Percentiles rank a stretch among this genome's conserved stretches.
Evolutionary conservation across 495 filamentous ascomycete species (phyloP).

Genomic region (Neurospora sp.): DNA sequence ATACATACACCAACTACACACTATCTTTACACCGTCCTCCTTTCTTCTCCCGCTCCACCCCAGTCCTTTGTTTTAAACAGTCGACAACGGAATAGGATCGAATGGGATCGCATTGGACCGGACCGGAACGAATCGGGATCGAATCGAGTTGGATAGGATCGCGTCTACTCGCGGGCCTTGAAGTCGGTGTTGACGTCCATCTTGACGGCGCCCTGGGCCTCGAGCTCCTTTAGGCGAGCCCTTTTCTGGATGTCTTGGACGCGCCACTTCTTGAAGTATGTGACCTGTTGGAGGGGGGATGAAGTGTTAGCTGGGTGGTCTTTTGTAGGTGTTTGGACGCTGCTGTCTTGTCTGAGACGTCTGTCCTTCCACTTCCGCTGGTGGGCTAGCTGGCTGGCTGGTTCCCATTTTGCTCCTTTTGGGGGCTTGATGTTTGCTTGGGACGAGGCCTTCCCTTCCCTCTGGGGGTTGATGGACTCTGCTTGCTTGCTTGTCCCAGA

Average conservation of each 20-base stretch:
- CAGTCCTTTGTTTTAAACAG: not conserved
- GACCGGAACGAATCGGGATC: not conserved
- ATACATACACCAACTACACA: not conserved
- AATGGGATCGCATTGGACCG: too few species aligned
- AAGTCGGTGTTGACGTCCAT: conserved; percentile 33
- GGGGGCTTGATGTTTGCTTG: not conserved
- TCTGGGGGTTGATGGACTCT: not conserved
- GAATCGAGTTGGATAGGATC: not conserved
- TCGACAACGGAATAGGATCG: too few species aligned
- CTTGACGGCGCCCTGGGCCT: conserved; percentile 65
- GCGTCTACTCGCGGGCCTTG: not conserved
- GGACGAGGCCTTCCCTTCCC: too few species aligned
- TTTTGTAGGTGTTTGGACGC: not conserved
- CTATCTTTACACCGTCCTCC: not conserved
- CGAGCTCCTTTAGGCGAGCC: conserved; percentile 64
- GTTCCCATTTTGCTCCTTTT: not conserved
- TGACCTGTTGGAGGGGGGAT: conserved; percentile 49
- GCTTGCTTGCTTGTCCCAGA: not conserved
- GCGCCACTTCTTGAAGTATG: conserved; percentile 93
- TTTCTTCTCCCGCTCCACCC: not conserved
- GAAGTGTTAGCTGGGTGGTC: not conserved
- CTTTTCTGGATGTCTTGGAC: conserved; percentile 86
- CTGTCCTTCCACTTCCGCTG: too few species aligned
- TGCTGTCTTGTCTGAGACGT: not conserved
- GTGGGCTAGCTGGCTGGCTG: not conserved